Base-by-base conservation (phyloP, 108 stramenopile genomes). In the Cyclotella baltica region DNA sequence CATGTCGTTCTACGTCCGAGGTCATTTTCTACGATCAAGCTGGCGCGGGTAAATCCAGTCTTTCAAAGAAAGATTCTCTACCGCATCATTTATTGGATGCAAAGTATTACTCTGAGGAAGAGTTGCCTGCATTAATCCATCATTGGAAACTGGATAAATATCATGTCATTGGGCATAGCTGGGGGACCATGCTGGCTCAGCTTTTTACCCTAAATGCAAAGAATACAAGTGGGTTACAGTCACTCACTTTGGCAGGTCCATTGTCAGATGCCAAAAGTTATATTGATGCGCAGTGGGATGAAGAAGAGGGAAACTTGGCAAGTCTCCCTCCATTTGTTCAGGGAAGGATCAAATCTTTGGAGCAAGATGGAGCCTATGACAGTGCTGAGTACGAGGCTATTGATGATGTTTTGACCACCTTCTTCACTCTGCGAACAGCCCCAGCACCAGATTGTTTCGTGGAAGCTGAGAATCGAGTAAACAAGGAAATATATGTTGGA, bases 11-110 rank as follows among this genome's bases (percentile, higher is more conserved):
- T 40, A 56, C 75, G 0, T 53, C 62, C 19, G 70, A 55, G 37
- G 63, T 87, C 25, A 74, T 78, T 51, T 87, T 87, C 58, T 87
- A 87, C 66, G 87, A 87, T 73, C 84, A 87, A 59, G 77, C 76
- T 27, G 87, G 84, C 16, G 83, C 84, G 52, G 87, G 87, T 2
- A 57, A 68, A 61, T 81, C 78, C 0, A 55, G 29, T 25, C 25
- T 67, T n/a, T n/a, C 28, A 40, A 27, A 20, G 27, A 40, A 30
- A 28, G 19, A 20, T 10, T 61, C 72, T 28, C n/a, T 68, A 23
- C 37, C 63, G 0, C 30, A 68, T 20, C 75, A 75, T 58, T 55
- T 80, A 3, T 53, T 85, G 20, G 77, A 77, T 52, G 62, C 75
- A 34, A 29, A 18, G 38, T 85, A 85, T 59, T 85, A 85, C 68